Conservation (phyloP, 2,329 filamentous ascomycete species). For the Ceratocystis smalleyi region DNA sequence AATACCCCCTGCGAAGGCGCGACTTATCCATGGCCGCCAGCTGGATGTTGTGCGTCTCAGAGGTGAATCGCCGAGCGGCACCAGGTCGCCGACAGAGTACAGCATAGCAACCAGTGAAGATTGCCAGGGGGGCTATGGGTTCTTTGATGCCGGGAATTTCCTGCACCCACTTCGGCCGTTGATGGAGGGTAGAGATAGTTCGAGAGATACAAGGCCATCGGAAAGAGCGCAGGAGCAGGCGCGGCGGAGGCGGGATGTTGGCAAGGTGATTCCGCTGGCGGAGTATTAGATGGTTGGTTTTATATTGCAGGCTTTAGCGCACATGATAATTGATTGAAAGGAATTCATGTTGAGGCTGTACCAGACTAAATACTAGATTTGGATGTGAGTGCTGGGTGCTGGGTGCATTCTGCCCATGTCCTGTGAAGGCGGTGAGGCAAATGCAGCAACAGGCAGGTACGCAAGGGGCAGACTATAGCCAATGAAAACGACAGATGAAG, state of each 20-base stretch:
- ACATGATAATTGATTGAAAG: too few relatives aligned
- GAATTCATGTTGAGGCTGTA: too few relatives aligned
- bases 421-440: not conserved
- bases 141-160: slow-evolving; percentile 94
- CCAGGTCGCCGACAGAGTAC: slow-evolving; percentile 47
- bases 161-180: slow-evolving; percentile 50
- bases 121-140: slow-evolving; percentile 84
- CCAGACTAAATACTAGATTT: too few relatives aligned
- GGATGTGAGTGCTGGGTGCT: not conserved
- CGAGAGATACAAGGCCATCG: slow-evolving; percentile 36
- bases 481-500: not conserved
- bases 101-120: slow-evolving; percentile 62
- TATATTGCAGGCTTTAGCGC: not conserved
- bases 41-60: slow-evolving; percentile 36
- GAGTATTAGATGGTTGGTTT: slow-evolving; percentile 40
- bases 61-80: slow-evolving; percentile 31
- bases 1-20: slow-evolving; percentile 36
- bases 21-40: slow-evolving; percentile 37
- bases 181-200: slow-evolving; percentile 45
- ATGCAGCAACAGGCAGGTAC: not conserved
- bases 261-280: slow-evolving; percentile 54
- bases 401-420: not conserved
- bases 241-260: slow-evolving; percentile 48
- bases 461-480: slow-evolving; percentile 3
- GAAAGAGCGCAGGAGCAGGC: slow-evolving; percentile 45